phyloP scores from a whole-genome alignment of 202 grass and related monocot genomes.

The Eragrostis tef region DNA sequence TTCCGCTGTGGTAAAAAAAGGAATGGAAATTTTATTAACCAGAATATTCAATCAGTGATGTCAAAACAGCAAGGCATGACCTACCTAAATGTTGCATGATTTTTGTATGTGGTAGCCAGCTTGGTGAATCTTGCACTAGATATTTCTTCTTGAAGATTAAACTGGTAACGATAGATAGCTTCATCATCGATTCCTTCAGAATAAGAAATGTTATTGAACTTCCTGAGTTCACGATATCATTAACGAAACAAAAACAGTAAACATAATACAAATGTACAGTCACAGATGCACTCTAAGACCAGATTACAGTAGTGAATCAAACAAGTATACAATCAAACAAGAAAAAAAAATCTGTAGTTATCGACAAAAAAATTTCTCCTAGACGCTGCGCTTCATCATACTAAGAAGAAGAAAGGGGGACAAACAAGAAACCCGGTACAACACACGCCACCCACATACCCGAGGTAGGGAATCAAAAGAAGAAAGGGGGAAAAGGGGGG shows the following conservation, averaged over 20 bases:
- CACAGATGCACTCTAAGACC: background rate
- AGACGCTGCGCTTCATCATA: too few species aligned
- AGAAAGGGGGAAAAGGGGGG: background rate
- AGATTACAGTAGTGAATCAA: background rate
- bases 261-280: background rate
- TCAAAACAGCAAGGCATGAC: conserved; percentile 38
- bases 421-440: too few species aligned
- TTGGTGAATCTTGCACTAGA: conserved; percentile 60
- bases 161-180: conserved; percentile 56
- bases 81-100: conserved; percentile 68
- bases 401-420: too few species aligned
- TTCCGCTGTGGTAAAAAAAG: conserved; percentile 58
- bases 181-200: conserved; percentile 60
- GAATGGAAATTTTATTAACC: conserved; percentile 21
- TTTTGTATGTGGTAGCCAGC: conserved; percentile 63
- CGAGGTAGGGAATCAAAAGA: too few species aligned
- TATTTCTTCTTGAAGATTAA: conserved; percentile 60
- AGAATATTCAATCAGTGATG: background rate
- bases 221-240: conserved; percentile 1
- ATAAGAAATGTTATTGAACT: conserved; percentile 23
- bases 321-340: conserved; percentile 21
- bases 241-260: conserved; percentile 16
- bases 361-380: too few species aligned
- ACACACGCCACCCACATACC: too few species aligned
- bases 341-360: too few species aligned